These are phyloP conservation scores for Alternaria arborescens DNA, from an alignment of 2,329 filamentous ascomycete species.

Conservation along the genomic window DNA sequence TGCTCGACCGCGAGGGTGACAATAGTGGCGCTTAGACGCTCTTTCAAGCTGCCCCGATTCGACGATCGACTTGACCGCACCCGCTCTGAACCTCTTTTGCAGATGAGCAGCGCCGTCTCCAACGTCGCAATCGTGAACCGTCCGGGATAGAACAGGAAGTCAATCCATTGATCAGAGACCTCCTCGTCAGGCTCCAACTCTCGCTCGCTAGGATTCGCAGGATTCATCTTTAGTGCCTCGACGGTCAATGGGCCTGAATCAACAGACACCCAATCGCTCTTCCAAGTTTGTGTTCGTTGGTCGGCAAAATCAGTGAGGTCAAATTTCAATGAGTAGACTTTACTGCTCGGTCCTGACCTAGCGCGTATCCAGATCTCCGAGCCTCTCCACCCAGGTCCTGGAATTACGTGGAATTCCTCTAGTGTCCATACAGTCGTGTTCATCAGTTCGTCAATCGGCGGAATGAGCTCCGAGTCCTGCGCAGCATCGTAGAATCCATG, in stretches of 20 bases:
- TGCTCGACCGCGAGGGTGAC: constrained; percentile 71
- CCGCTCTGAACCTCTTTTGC: constrained; percentile 69
- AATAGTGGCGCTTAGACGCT: constrained; percentile 78
- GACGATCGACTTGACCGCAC: constrained; percentile 19
- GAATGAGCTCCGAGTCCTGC: constrained; percentile 68
- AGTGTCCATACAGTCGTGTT: constrained; percentile 61
- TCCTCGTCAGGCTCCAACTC: constrained; percentile 38
- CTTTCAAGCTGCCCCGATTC: constrained; percentile 68
- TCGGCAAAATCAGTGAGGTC: constrained; percentile 69
- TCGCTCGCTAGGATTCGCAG: constrained; percentile 50
- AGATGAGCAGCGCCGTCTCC: constrained; percentile 83
- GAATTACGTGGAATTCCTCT: constrained; percentile 57
- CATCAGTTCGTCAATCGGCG: constrained; percentile 64
- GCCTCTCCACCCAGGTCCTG: constrained; percentile 49
- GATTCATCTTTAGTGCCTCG: constrained; percentile 50
- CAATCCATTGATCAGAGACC: constrained; percentile 78
- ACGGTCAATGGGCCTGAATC: constrained; percentile 53
- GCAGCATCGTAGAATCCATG: constrained; percentile 77
- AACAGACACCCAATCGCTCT: constrained; percentile 56
- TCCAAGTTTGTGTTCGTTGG: constrained; percentile 76
- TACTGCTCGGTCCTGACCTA: constrained; percentile 65
- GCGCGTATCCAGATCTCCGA: constrained; percentile 59
- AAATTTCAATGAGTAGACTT: constrained; percentile 78
- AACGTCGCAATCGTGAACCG: constrained; percentile 81
- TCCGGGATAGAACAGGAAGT: constrained; percentile 82